Evolutionary conservation across 768 basidiomycete genomes (phyloP).

Genomic region (Lactifluus echinatus): DNA sequence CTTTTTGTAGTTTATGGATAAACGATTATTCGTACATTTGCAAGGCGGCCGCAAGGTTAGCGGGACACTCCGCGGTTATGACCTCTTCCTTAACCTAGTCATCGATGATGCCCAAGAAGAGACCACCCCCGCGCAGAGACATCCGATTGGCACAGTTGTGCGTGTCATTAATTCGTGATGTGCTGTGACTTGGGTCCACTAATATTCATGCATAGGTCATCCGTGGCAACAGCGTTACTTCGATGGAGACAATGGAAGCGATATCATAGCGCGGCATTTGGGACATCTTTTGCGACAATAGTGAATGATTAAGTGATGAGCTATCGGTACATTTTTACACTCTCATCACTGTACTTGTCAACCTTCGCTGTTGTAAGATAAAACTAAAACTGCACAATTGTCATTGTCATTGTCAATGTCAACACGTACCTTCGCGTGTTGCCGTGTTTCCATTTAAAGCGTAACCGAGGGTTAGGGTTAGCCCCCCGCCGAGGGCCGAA

Average conservation of each 20-base stretch:
- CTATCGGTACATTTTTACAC: not conserved
- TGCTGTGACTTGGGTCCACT: slow-evolving; percentile 3
- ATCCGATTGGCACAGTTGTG: slow-evolving; percentile 88
- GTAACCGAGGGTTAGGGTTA: too few species aligned
- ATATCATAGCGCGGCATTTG: slow-evolving; percentile 29
- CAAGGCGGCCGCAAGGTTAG: slow-evolving; percentile 95
- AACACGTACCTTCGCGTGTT: too few species aligned
- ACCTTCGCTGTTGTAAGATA: too few species aligned
- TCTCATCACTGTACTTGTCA: not conserved
- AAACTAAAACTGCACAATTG: too few species aligned
- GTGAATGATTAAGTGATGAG: not conserved
- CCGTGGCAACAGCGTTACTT: slow-evolving; percentile 92
- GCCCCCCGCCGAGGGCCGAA: too few species aligned
- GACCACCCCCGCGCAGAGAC: slow-evolving; percentile 79
- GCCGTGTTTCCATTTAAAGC: too few species aligned
- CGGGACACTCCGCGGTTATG: slow-evolving; percentile 91
- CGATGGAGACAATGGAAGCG: slow-evolving; percentile 83
- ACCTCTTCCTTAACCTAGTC: slow-evolving; percentile 97
- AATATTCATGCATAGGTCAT: slow-evolving; percentile 58
- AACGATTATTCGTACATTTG: slow-evolving; percentile 87
- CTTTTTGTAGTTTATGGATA: slow-evolving; percentile 89
- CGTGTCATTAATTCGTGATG: slow-evolving; percentile 27
- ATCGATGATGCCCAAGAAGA: slow-evolving; percentile 95
- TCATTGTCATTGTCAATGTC: too few species aligned
- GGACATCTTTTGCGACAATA: not conserved